Evolutionary conservation across 805 yeast species (phyloP), one percentile per base, ranked within the genome.

Genomic region (Saturnispora silvae): DNA sequence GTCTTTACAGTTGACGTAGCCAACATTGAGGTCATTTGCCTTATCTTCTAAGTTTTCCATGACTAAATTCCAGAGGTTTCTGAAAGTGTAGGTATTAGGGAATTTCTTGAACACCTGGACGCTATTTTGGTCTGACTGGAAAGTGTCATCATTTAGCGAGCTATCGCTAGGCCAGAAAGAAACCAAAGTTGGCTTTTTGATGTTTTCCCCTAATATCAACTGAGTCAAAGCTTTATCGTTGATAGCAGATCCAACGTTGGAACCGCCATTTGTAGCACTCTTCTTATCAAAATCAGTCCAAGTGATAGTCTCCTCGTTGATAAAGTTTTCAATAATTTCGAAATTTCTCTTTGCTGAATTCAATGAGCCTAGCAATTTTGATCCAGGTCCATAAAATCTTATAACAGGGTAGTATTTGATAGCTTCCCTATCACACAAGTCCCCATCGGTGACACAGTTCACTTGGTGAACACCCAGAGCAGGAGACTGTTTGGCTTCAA

Each of bases 391-490:
- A 59, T 81, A 87, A 7, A 89, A 63, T 38, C 80, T 64, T 28
- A 89, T 58, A 16, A 68, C 61, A 5, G 98, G 98, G 53, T 72
- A 87, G n/a, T 63, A 69, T 15, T 40, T 48, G 39, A 89, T 70
- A 3, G 68, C 66, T 56, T 83, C 82, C 18, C 75, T 62, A 7
- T 59, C 64, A 59, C 98, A 92, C 37, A 92, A 63, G 54, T 89
- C 97, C 10, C 95, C 96, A 51, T 79, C 70, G 33, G 73, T 83
- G 7, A 81, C 70, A 60, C 98, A 92, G 57, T 92, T 76, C 25
- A 92, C 94, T 51, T 82, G 89, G 40, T 73, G 67, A 14, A 44
- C 35, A 10, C 18, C 15, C 17, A 35, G 32, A 13, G 79, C 64
- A 2, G 65, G 64, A 35, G 70, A 46, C 7, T 57, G 53, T 26